Evolutionary conservation across 208 protist species (phyloP).

Genomic region (Trypanosomatidae sp.): DNA sequence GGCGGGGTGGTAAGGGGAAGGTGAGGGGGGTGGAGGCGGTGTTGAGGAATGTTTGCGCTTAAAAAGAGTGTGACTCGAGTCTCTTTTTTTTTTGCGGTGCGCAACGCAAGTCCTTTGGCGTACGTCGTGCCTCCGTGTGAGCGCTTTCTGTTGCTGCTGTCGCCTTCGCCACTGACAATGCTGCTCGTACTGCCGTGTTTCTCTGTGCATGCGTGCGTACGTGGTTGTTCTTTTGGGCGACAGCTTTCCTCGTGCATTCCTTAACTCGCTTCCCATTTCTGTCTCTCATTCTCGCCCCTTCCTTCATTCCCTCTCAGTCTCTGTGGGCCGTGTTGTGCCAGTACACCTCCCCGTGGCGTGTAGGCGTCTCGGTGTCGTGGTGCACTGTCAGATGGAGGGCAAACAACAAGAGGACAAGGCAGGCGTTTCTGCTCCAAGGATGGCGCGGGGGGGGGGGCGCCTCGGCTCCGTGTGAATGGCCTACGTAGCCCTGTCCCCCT

Average conservation of each 20-base stretch:
- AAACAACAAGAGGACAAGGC: too few species aligned
- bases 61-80: background rate
- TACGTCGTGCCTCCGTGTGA: background rate
- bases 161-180: background rate
- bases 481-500: too few species aligned
- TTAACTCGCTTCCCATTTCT: background rate
- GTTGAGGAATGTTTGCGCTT: background rate
- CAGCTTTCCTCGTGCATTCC: background rate
- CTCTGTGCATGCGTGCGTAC: background rate
- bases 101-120: background rate
- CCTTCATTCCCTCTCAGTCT: background rate
- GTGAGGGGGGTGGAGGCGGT: background rate
- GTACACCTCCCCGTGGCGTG: background rate
- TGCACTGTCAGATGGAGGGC: too few species aligned
- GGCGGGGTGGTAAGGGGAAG: background rate
- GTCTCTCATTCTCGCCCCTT: background rate
- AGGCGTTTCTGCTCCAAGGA: too few species aligned
- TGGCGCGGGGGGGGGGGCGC: too few species aligned
- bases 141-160: background rate
- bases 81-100: background rate
- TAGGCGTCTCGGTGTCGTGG: too few species aligned
- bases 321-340: background rate
- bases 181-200: background rate
- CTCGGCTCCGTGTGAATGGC: too few species aligned
- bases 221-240: background rate